Evolutionary conservation across 768 basidiomycete species (phyloP).

Genomic region (Naganishia onofrii): DNA sequence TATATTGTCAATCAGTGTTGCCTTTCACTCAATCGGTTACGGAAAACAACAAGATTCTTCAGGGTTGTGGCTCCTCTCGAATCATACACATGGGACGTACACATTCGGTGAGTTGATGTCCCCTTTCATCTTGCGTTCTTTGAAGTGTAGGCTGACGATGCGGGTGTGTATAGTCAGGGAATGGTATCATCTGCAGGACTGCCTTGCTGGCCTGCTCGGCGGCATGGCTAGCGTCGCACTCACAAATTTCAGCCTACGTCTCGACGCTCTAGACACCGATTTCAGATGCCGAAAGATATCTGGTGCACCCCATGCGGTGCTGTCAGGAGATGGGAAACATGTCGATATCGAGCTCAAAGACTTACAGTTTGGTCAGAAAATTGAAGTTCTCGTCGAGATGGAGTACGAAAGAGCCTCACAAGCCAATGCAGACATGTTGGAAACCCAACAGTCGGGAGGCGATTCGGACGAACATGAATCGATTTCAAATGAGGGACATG

Average conservation of each 20-base stretch:
- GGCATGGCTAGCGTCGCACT: conserved; percentile 95
- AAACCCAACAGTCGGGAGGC: neutral
- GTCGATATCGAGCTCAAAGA: conserved; percentile 94
- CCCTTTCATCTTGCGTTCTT: neutral
- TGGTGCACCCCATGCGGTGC: conserved; percentile 79
- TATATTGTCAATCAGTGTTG: neutral
- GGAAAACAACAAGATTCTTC: conserved; percentile 96
- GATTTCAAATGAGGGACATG: neutral
- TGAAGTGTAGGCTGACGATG: neutral
- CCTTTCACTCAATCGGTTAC: conserved; percentile 96
- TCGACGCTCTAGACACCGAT: conserved; percentile 83
- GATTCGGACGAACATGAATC: conserved; percentile 31
- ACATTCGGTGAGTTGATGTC: conserved; percentile 28
- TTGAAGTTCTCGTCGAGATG: conserved; percentile 95
- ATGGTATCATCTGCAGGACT: conserved; percentile 83
- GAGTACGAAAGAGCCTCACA: conserved; percentile 63
- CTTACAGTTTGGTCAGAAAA: conserved; percentile 89
- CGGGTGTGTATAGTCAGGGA: conserved; percentile 64
- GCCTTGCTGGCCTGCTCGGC: conserved; percentile 89
- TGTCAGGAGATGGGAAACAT: conserved; percentile 86
- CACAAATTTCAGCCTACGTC: conserved; percentile 88
- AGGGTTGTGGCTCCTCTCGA: conserved; percentile 97
- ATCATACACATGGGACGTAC: conserved; percentile 94
- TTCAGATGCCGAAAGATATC: conserved; percentile 94
- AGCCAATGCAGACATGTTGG: neutral